Evolutionary conservation across 2,329 filamentous ascomycete genomes (phyloP).

Genomic region (Ophiostoma populinum): DNA sequence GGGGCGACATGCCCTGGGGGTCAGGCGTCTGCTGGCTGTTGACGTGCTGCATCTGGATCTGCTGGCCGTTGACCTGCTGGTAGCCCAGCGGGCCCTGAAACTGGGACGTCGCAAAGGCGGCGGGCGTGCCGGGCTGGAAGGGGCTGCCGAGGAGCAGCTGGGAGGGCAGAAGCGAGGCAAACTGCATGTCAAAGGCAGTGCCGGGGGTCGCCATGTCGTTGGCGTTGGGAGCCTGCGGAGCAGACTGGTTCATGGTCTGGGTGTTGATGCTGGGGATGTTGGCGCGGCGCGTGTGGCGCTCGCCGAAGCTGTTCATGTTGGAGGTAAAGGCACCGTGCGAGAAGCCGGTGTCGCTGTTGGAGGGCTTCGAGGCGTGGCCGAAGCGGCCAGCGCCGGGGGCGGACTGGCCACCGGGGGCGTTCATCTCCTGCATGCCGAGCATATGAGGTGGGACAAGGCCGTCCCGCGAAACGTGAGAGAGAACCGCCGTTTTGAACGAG

Average conservation of each 20-base stretch:
- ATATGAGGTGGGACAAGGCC: conserved; percentile 72
- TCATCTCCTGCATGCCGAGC: conserved; percentile 82
- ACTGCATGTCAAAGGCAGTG: conserved; percentile 93
- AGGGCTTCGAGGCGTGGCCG: conserved; percentile 62
- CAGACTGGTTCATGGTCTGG: conserved; percentile 35
- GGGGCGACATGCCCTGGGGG: conserved; percentile 62
- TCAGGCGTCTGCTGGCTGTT: conserved; percentile 45
- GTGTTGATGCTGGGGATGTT: conserved; percentile 94
- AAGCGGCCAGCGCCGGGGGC: conserved; percentile 45
- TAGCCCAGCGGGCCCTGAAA: conserved; percentile 75
- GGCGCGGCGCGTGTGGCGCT: conserved; percentile 66
- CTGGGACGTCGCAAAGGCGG: conserved; percentile 76
- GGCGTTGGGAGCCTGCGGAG: conserved; percentile 26
- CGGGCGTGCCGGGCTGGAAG: conserved; percentile 87
- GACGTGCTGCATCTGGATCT: conserved; percentile 47
- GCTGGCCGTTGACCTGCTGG: conserved; percentile 47
- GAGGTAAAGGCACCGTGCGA: conserved; percentile 85
- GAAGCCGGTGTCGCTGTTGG: conserved; percentile 72
- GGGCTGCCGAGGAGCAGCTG: conserved; percentile 89
- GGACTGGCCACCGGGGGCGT: conserved; percentile 36
- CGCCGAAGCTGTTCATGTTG: conserved; percentile 70
- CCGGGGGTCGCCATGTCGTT: conserved; percentile 73
- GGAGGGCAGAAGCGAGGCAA: conserved; percentile 86
- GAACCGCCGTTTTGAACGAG: conserved; percentile 63
- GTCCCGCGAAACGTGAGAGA: conserved; percentile 66